Evolutionary conservation across 1,284 basidiomycete species (phyloP), one percentile per base, ranked within the genome.

Genomic region (Sanghuangporus weigelae): DNA sequence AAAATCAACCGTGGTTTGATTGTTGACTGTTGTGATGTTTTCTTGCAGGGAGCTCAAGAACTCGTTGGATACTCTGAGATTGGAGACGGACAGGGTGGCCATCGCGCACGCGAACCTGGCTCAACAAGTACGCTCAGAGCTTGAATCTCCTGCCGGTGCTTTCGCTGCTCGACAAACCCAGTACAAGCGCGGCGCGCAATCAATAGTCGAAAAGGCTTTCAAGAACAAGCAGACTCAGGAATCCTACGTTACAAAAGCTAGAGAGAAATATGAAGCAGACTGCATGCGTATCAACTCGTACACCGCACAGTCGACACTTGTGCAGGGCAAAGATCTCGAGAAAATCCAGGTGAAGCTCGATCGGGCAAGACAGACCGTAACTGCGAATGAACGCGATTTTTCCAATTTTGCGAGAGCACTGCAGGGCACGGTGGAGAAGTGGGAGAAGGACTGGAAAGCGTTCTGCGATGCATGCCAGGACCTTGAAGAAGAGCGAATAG

Each of bases 391-490:
- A 75, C 84, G 89, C 36, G 96, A 99, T 70, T 98, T 96, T 71
- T 83, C 85, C 39, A 93, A 93, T 74, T 96, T 95, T 74, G 86
- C 93, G 8, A 84, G 85, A 62, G 90, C 89, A 0, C 77, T 98
- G 59, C 85, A 88, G 68, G 90, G 93, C 63, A 97, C 94, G 21
- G 84, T 84, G 54, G 79, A 79, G 63, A 91, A 92, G 72, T 99
- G 96, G 96, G 95, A 98, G 73, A 81, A 84, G 63, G 91, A 94
- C 67, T 99, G 96, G 96, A 97, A 94, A 75, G 77, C 78, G 6
- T 97, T 95, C 75, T 95, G 93, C 72, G 95, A 98, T 78, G 86
- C 86, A 62, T 95, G 92, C 68, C 97, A 99, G 77, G 96, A 99
- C 76, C 75, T 97, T 54, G 96, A 99, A 73, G 96, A 98, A 71